Conservation (phyloP, 768 basidiomycete genomes). For the Amanita inopinata region DNA sequence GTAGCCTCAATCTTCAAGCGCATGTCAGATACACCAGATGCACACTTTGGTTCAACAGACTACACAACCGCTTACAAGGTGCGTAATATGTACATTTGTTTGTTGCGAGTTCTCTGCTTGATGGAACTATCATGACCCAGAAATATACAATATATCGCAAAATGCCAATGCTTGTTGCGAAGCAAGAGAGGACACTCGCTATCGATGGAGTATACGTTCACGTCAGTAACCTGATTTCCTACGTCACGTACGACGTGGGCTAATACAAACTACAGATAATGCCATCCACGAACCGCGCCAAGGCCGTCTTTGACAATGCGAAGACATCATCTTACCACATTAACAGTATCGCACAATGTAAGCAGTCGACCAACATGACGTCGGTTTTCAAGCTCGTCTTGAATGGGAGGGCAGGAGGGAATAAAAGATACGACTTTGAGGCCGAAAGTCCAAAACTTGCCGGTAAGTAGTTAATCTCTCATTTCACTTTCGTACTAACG, state of each 20-base stretch:
- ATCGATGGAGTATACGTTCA: slow-evolving; percentile 94
- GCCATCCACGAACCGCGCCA: slow-evolving; percentile 70
- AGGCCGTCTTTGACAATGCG: slow-evolving; percentile 79
- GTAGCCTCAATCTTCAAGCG: slow-evolving; percentile 91
- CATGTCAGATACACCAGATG: slow-evolving; percentile 64
- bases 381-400: slow-evolving; percentile 86
- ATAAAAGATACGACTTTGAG: slow-evolving; percentile 96
- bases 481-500: slow-evolving; percentile 9
- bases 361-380: slow-evolving; percentile 72
- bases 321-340: slow-evolving; percentile 92
- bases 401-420: slow-evolving; percentile 49
- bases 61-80: slow-evolving; percentile 84
- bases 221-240: slow-evolving; percentile 33
- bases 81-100: slow-evolving; percentile 10
- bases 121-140: slow-evolving; percentile 25
- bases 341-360: slow-evolving; percentile 75
- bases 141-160: slow-evolving; percentile 91
- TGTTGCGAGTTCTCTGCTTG: background rate
- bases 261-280: slow-evolving; percentile 53
- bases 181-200: slow-evolving; percentile 85
- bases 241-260: background rate
- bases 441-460: slow-evolving; percentile 80
- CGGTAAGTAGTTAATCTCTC: slow-evolving; percentile 33
- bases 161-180: slow-evolving; percentile 85
- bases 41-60: slow-evolving; percentile 57